These are phyloP conservation scores for Dinochytrium kinnereticum DNA, from an alignment of 371 early-diverging fungal species.

Conservation along the genomic window DNA sequence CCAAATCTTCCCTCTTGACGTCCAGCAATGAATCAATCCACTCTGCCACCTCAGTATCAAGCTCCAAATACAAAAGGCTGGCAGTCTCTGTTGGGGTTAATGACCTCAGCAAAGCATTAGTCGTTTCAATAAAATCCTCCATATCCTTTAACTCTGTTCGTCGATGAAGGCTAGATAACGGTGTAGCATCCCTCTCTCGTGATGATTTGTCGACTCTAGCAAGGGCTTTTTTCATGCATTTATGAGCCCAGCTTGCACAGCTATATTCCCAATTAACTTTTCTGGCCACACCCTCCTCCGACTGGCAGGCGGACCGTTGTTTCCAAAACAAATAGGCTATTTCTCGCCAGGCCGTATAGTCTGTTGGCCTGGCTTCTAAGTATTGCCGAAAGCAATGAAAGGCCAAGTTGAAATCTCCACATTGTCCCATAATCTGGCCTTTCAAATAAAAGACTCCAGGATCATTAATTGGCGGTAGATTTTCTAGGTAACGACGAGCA, in stretches of 20 bases:
- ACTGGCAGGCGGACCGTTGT: neutral
- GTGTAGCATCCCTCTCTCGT: neutral
- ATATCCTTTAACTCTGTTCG: neutral
- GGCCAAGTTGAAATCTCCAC: neutral
- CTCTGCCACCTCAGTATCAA: neutral
- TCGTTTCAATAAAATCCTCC: neutral
- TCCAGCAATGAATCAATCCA: neutral
- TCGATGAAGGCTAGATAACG: neutral
- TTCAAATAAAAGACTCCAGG: neutral
- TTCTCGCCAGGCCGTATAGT: constrained; percentile 9
- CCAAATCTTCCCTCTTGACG: neutral
- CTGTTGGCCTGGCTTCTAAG: neutral
- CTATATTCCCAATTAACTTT: neutral
- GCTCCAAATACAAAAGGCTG: no score
- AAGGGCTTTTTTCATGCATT: neutral
- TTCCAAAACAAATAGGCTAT: neutral
- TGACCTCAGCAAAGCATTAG: neutral
- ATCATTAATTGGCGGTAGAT: neutral
- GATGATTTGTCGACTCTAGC: neutral
- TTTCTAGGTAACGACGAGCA: neutral
- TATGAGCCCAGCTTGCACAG: neutral
- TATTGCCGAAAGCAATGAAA: neutral
- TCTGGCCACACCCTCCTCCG: neutral
- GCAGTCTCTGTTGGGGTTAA: no score
- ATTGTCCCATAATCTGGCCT: neutral